Conservation (phyloP, 805 yeast genomes). For the Barnettozyma populi region DNA sequence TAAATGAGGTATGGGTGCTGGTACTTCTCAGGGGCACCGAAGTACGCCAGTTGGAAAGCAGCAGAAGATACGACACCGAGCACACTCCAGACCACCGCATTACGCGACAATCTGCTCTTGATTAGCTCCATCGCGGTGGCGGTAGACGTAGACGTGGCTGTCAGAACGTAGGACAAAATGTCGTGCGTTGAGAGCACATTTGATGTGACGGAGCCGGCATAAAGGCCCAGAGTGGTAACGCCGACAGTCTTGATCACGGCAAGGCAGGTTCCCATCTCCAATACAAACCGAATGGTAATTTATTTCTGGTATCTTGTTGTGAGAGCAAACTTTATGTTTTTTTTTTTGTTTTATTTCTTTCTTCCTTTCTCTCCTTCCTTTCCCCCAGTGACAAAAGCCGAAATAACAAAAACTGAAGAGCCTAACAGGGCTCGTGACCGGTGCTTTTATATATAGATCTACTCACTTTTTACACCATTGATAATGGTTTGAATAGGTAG, state of each 20-base stretch:
- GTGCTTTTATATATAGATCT: too few relatives aligned
- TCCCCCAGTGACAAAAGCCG: neutral
- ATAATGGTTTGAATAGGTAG: too few relatives aligned
- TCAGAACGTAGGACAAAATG: conserved; percentile 29
- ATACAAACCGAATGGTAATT: neutral
- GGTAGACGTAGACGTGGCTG: conserved; percentile 19
- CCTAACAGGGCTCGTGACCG: neutral
- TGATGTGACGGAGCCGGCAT: conserved; percentile 46
- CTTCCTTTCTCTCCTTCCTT: too few relatives aligned
- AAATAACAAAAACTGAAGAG: too few relatives aligned
- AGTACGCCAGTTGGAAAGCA: conserved; percentile 51
- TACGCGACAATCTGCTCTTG: conserved; percentile 18
- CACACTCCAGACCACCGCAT: conserved; percentile 24
- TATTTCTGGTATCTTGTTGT: neutral
- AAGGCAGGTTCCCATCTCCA: conserved; percentile 46
- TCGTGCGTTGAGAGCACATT: conserved; percentile 20
- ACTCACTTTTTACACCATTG: too few relatives aligned
- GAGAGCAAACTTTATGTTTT: neutral
- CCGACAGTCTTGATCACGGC: conserved; percentile 59
- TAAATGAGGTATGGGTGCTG: conserved; percentile 74
- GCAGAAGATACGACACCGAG: conserved; percentile 46
- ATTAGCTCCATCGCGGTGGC: conserved; percentile 23
- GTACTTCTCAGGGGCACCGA: conserved; percentile 46
- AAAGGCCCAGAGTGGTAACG: conserved; percentile 61
- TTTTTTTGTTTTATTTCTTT: neutral